phyloP scores from a whole-genome alignment of 2,329 filamentous ascomycete genomes.

The Fusarium phyllophilum region DNA sequence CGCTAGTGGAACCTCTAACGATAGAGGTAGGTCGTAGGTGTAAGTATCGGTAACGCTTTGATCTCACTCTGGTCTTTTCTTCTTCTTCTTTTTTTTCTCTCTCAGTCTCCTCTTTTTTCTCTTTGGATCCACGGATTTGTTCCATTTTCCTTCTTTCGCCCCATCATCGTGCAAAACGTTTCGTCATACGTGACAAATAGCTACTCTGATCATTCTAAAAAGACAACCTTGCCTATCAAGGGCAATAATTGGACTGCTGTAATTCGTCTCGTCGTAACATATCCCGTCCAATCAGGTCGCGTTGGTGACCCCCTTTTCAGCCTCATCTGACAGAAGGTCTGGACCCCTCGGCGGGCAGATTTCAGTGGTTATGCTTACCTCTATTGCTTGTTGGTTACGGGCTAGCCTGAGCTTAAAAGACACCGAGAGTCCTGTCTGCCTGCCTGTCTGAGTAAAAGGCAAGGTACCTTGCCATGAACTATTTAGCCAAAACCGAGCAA shows the following conservation, averaged over 20 bases:
- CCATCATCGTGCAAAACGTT: conserved; percentile 5
- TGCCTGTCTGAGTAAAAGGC: conserved; percentile 7
- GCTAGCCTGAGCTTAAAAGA: conserved; percentile 26
- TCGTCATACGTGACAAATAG: conserved; percentile 41
- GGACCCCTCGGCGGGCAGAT: conserved; percentile 12
- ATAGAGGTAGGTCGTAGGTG: background rate
- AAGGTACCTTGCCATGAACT: background rate
- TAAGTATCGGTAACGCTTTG: conserved; percentile 14
- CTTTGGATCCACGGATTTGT: conserved; percentile 19
- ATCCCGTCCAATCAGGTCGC: conserved; percentile 17
- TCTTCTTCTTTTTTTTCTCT: background rate
- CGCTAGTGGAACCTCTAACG: conserved; percentile 31
- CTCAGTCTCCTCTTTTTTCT: background rate
- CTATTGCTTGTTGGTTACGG: background rate
- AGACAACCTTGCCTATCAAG: background rate
- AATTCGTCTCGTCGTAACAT: conserved; percentile 8
- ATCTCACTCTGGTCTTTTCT: conserved; percentile 14
- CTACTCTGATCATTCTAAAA: conserved; percentile 1
- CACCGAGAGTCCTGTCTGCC: conserved; percentile 10
- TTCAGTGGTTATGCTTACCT: conserved; percentile 29
- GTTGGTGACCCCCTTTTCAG: conserved; percentile 34
- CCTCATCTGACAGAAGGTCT: conserved; percentile 38
- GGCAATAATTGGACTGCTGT: conserved; percentile 8
- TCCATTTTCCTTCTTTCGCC: conserved; percentile 29
- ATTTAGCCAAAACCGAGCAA: conserved; percentile 6